Evolutionary conservation across 768 basidiomycete genomes (phyloP).

Genomic region (Multifurca ochricompacta): DNA sequence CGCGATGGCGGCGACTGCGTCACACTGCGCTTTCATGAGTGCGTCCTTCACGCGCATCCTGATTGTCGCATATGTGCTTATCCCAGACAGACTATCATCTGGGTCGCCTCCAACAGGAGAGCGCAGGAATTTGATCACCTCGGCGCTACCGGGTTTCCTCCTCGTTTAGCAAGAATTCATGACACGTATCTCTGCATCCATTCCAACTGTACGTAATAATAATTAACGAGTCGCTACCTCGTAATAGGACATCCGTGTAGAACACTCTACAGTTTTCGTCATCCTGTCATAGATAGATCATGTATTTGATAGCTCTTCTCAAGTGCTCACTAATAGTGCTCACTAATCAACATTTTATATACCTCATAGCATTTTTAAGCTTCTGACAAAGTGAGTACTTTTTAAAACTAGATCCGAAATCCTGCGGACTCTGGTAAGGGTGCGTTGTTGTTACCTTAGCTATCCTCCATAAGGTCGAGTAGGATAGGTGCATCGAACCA

Average conservation of each 20-base stretch:
- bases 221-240: too few relatives aligned
- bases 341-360: too few relatives aligned
- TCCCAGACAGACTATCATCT: conserved; percentile 11
- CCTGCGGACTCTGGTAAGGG: too few relatives aligned
- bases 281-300: not conserved
- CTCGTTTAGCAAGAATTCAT: not conserved
- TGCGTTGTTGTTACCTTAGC: too few relatives aligned
- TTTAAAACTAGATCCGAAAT: too few relatives aligned
- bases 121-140: conserved; percentile 9
- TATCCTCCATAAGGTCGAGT: too few relatives aligned
- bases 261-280: not conserved
- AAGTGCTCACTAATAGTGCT: too few relatives aligned
- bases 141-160: not conserved
- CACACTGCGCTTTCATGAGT: conserved; percentile 14
- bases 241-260: too few relatives aligned
- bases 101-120: conserved; percentile 17
- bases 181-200: not conserved
- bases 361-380: too few relatives aligned
- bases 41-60: not conserved
- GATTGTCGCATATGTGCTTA: not conserved
- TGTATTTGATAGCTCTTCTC: not conserved
- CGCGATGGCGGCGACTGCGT: conserved; percentile 7
- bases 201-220: not conserved
- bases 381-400: too few relatives aligned
- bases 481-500: too few relatives aligned